phyloP scores from a whole-genome alignment of 768 basidiomycete species.

The Tylopilus felleus region DNA sequence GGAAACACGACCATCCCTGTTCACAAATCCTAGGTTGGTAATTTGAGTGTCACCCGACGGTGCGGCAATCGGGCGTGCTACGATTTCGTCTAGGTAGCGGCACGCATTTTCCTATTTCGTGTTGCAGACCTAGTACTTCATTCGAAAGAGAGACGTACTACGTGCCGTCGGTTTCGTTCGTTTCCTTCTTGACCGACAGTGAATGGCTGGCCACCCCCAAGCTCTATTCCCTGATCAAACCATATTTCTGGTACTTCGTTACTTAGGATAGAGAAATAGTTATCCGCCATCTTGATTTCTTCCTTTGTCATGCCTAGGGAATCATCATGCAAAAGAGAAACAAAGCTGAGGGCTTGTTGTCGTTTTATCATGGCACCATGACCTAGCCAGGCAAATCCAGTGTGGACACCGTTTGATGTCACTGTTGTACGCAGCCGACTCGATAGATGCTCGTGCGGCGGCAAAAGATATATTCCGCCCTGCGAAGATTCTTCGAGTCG shows the following conservation, averaged over 20 bases:
- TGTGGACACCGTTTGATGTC: conserved; percentile 39
- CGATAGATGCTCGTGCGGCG: conserved; percentile 59
- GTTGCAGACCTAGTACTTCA: neutral
- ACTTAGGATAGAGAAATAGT: conserved; percentile 59
- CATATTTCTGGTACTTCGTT: conserved; percentile 58
- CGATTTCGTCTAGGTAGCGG: conserved; percentile 40
- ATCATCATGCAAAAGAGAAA: conserved; percentile 40
- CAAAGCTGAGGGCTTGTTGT: conserved; percentile 43
- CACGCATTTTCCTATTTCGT: conserved; percentile 43
- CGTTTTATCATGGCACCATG: conserved; percentile 55
- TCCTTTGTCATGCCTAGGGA: conserved; percentile 43
- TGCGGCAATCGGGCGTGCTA: conserved; percentile 1
- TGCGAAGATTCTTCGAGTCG: conserved; percentile 32
- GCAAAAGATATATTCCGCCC: conserved; percentile 49
- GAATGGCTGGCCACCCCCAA: conserved; percentile 60
- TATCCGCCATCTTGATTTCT: conserved; percentile 65
- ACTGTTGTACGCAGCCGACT: conserved; percentile 46
- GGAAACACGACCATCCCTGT: neutral
- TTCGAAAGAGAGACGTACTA: conserved; percentile 40
- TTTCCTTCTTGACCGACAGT: conserved; percentile 57
- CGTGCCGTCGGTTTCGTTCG: conserved; percentile 54
- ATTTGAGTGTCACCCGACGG: neutral
- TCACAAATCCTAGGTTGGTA: conserved; percentile 7
- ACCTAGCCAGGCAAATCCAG: conserved; percentile 65
- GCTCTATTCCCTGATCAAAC: conserved; percentile 60